phyloP scores from a whole-genome alignment of 345 rosid genomes.

The Populus nigra region DNA sequence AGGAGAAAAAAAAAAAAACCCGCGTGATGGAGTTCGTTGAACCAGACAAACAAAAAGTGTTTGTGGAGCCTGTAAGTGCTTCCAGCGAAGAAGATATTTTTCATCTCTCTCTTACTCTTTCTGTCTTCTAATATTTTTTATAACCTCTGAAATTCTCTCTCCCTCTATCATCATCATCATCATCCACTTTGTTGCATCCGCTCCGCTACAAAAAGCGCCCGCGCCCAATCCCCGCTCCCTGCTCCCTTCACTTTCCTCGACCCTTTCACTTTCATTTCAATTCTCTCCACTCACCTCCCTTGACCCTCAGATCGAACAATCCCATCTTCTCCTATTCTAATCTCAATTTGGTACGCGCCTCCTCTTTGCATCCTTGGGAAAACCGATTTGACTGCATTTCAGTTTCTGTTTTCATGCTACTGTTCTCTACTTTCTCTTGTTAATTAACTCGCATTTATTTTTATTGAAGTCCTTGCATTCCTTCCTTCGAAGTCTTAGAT shows the following conservation, averaged over 20 bases:
- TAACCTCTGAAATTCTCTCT: not conserved
- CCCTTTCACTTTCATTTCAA: not conserved
- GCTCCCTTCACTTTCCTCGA: not conserved
- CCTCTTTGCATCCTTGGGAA: not conserved
- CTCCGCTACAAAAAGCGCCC: conserved; percentile 9
- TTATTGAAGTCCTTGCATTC: not conserved
- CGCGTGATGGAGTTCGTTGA: conserved; percentile 8
- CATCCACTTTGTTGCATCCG: conserved; percentile 6
- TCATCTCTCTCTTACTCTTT: not conserved
- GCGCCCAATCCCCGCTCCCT: conserved; percentile 1
- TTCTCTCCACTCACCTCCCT: not conserved
- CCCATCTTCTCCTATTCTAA: not conserved
- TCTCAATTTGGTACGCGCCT: conserved; percentile 3
- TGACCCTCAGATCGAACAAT: conserved; percentile 6
- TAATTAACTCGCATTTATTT: not conserved
- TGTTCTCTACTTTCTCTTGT: not conserved
- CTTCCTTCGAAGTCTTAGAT: not conserved
- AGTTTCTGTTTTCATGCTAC: not conserved
- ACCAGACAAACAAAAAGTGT: conserved; percentile 13
- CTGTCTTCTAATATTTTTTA: not conserved
- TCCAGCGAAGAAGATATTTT: not conserved
- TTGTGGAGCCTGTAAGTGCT: conserved; percentile 4
- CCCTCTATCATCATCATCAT: not conserved
- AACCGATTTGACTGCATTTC: not conserved
- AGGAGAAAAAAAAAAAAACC: not conserved